A percentile compares a stretch with the other conserved stretches of the same genome.
Evolutionary conservation across 495 filamentous ascomycete species (phyloP).

Genomic region (Jackrogersella minutella): DNA sequence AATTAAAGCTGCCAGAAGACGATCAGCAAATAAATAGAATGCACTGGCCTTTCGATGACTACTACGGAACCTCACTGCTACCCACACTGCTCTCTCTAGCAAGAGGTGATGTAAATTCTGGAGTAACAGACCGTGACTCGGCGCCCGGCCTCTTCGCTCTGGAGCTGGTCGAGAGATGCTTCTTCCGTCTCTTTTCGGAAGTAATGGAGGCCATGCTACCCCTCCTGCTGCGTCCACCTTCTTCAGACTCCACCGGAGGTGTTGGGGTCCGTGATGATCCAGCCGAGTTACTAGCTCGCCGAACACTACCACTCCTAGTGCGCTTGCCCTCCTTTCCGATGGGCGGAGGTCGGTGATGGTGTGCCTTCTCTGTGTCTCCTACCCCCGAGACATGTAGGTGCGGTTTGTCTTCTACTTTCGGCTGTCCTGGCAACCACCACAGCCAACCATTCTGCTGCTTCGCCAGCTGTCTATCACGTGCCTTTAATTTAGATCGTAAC

Average conservation of each 20-base stretch:
- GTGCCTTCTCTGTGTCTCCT: slow-evolving; percentile 44
- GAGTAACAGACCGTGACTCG: slow-evolving; percentile 59
- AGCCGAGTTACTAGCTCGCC: slow-evolving; percentile 56
- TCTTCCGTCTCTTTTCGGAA: slow-evolving; percentile 60
- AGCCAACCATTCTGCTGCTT: slow-evolving; percentile 78
- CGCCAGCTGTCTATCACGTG: slow-evolving; percentile 70
- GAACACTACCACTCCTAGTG: slow-evolving; percentile 56
- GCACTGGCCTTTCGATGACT: neutral
- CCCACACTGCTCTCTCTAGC: slow-evolving; percentile 56
- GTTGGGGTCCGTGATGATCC: slow-evolving; percentile 59
- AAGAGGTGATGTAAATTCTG: slow-evolving; percentile 60
- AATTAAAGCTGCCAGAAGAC: slow-evolving; percentile 3
- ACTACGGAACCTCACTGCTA: slow-evolving; percentile 26
- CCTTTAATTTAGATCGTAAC: slow-evolving; percentile 71
- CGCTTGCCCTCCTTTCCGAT: slow-evolving; percentile 55
- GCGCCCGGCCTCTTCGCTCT: slow-evolving; percentile 48
- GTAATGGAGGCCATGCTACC: slow-evolving; percentile 57
- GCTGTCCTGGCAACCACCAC: slow-evolving; percentile 74
- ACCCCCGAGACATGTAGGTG: slow-evolving; percentile 28
- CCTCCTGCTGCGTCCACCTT: slow-evolving; percentile 49
- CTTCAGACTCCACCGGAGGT: slow-evolving; percentile 58
- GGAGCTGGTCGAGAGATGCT: slow-evolving; percentile 45
- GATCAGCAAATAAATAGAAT: neutral
- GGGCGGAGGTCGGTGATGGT: slow-evolving; percentile 49
- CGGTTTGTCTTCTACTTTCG: slow-evolving; percentile 45